Evolutionary conservation across 257 asterid genomes (phyloP), one percentile per base, ranked within the genome.

Genomic region (Nemophila menziesii): DNA sequence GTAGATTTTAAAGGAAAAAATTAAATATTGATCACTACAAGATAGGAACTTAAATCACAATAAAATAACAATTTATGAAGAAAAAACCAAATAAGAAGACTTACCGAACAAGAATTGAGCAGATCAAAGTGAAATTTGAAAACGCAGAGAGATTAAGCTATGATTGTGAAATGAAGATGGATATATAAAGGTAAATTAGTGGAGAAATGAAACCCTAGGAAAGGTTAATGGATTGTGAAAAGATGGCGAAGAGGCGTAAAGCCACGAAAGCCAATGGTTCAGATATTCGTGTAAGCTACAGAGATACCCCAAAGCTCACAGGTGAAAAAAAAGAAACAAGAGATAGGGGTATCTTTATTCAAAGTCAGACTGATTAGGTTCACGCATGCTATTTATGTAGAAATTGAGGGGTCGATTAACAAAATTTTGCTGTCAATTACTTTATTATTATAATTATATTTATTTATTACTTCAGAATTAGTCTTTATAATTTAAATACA

Each of bases 201-300:
- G 68, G 68, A 51, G 62, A 71, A 63, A 58, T 56, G 12, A 44
- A 43, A 69, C 12, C 51, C 58, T 64, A 54, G 29, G 39, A n/a
- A n/a, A n/a, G 12, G 33, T 24, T 9, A 38, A 20, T 27, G 44
- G 54, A 16, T n/a, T 24, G 33, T 24, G 33, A 9, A 24, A 24
- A 24, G 33, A 24, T 4, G 33, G 33, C 9, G 33, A 24, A 24
- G 33, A 4, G 33, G 33, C 33, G 33, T 9, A 24, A 24, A 24
- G 33, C 4, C 33, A 29, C 36, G 58, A n/a, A 52, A 41, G 73
- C 77, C 61, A 64, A 49, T 51, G 58, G 33, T 62, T 46, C 56
- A 48, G 59, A 52, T 48, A 65, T 70, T 62, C 60, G 29, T 40
- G 12, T 13, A 24, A 24, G 4, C 33, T 4, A 39, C 20, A 22